Conservation (phyloP, 768 basidiomycete species). For the Tephrocybe sp. region DNA sequence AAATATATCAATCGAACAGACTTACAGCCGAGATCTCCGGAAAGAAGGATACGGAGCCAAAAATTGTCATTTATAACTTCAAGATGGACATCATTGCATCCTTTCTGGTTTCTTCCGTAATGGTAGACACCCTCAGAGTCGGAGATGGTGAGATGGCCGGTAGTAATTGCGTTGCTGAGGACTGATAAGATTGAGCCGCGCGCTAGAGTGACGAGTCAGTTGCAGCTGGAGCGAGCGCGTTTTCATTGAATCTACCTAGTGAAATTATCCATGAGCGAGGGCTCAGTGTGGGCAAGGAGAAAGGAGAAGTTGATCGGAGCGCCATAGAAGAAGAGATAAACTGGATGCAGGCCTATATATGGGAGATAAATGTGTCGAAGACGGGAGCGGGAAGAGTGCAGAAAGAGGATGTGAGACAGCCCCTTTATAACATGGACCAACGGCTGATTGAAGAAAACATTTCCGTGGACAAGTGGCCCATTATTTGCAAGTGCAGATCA, state of each 20-base stretch:
- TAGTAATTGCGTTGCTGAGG: slow-evolving; percentile 55
- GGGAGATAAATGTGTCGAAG: slow-evolving; percentile 32
- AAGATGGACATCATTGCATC: slow-evolving; percentile 61
- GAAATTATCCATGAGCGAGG: slow-evolving; percentile 49
- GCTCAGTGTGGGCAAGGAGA: slow-evolving; percentile 43
- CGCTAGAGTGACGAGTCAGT: slow-evolving; percentile 35
- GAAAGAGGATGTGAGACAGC: slow-evolving; percentile 25
- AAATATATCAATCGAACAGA: no score
- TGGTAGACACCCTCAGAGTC: slow-evolving; percentile 60
- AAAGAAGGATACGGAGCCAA: slow-evolving; percentile 68
- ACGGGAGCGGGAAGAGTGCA: slow-evolving; percentile 24
- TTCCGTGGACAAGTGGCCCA: no score
- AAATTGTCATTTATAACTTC: slow-evolving; percentile 61
- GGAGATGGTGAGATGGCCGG: slow-evolving; percentile 60
- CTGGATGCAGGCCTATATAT: slow-evolving; percentile 39
- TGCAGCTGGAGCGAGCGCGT: slow-evolving; percentile 4
- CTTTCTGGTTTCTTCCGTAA: slow-evolving; percentile 58
- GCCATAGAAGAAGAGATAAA: slow-evolving; percentile 43
- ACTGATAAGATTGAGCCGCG: slow-evolving; percentile 61
- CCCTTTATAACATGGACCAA: slow-evolving; percentile 24
- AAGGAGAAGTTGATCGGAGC: slow-evolving; percentile 42
- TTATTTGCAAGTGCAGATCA: no score
- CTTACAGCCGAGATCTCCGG: slow-evolving; percentile 69
- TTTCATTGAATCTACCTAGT: slow-evolving; percentile 39
- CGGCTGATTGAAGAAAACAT: no score